These are phyloP conservation scores for Shiraia sp. DNA, from an alignment of 2,329 filamentous ascomycete genomes.

Conservation along the genomic window DNA sequence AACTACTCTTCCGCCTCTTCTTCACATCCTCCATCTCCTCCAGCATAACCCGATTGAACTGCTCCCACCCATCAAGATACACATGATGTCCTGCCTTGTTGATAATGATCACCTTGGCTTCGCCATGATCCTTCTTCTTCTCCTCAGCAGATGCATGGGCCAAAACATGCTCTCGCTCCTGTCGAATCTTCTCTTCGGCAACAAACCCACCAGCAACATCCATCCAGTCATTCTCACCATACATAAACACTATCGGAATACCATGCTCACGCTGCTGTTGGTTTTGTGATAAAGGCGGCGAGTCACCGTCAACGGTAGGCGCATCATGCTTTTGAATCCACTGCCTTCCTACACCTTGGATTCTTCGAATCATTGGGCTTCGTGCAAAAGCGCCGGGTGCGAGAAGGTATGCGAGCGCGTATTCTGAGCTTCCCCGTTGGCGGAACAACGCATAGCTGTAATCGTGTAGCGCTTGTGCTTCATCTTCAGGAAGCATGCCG, in stretches of 20 bases:
- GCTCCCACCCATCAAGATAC: slow-evolving; percentile 70
- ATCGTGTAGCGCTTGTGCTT: slow-evolving; percentile 83
- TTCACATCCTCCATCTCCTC: slow-evolving; percentile 69
- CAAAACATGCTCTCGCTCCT: slow-evolving; percentile 65
- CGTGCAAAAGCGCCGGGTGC: slow-evolving; percentile 92
- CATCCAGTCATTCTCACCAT: slow-evolving; percentile 99
- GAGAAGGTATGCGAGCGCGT: slow-evolving; percentile 87
- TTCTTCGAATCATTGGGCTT: slow-evolving; percentile 81
- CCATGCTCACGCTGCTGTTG: slow-evolving; percentile 60
- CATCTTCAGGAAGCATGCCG: slow-evolving; percentile 78
- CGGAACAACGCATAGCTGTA: slow-evolving; percentile 95
- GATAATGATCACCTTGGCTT: slow-evolving; percentile 80
- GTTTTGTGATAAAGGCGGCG: slow-evolving; percentile 11
- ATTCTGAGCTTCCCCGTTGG: slow-evolving; percentile 89
- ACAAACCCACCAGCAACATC: slow-evolving; percentile 84
- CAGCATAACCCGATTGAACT: slow-evolving; percentile 69
- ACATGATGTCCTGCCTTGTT: slow-evolving; percentile 71
- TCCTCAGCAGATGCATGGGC: slow-evolving; percentile 68
- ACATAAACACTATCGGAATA: slow-evolving; percentile 88
- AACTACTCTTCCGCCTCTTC: slow-evolving; percentile 35
- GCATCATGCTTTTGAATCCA: slow-evolving; percentile 39
- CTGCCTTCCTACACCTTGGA: slow-evolving; percentile 85
- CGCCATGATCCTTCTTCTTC: slow-evolving; percentile 72
- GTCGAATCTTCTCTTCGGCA: slow-evolving; percentile 76
- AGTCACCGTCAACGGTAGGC: slow-evolving; percentile 30